Percentiles rank a stretch among this genome's conserved stretches.
Conservation (phyloP, 176 grass and related monocot species). For the Zoysia pacifica region DNA sequence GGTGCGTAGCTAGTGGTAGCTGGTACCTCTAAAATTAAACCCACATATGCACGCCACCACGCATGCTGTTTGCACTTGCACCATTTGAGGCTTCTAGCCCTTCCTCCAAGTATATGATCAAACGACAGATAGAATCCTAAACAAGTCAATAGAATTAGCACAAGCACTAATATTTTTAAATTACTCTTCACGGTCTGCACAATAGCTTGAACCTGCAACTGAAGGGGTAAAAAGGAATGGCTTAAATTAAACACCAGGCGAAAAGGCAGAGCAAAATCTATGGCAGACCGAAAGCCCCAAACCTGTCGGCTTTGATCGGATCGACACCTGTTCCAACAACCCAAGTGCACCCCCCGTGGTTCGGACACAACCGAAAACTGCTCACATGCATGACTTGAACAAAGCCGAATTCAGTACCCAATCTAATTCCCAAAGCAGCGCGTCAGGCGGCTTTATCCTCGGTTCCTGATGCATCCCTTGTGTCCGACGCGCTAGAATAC, state of each 20-base stretch:
- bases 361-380: slow-evolving; percentile 7
- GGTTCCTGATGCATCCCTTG: slow-evolving; percentile 47
- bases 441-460: slow-evolving; percentile 38
- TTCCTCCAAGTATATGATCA: background rate
- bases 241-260: background rate
- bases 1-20: background rate
- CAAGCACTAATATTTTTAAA: background rate
- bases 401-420: slow-evolving; percentile 18
- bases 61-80: background rate
- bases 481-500: slow-evolving; percentile 36
- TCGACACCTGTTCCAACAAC: slow-evolving; percentile 33
- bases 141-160: background rate
- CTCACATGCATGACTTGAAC: slow-evolving; percentile 24
- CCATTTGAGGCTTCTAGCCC: background rate
- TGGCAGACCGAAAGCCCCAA: background rate
- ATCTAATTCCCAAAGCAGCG: slow-evolving; percentile 31
- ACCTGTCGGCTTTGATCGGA: background rate
- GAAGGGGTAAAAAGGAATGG: background rate
- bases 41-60: background rate
- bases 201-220: background rate
- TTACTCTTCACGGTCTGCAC: background rate
- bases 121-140: background rate
- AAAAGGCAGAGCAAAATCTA: background rate
- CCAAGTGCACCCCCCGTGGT: background rate
- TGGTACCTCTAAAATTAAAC: background rate